A percentile compares a stretch with the other conserved stretches of the same genome.
These are phyloP conservation scores for Aurantiochytrium sp. DNA, from an alignment of 108 stramenopile genomes.

Conservation along the genomic window DNA sequence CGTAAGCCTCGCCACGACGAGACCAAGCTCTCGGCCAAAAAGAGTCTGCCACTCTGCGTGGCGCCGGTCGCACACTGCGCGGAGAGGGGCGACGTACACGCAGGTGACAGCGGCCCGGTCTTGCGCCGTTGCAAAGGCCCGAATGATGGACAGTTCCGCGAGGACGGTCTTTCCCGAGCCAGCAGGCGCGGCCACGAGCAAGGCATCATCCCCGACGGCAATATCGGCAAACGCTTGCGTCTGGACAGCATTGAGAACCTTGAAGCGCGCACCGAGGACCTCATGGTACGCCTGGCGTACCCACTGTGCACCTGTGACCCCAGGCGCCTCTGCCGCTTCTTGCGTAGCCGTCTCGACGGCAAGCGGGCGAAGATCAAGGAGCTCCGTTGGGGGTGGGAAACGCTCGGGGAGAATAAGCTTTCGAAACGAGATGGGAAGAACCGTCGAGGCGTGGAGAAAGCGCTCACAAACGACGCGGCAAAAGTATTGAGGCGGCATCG, in stretches of 20 bases:
- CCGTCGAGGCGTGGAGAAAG: constrained; percentile 84
- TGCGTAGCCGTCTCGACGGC: constrained; percentile 71
- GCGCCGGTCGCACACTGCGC: background rate
- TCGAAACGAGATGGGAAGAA: constrained; percentile 86
- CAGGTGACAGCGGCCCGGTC: constrained; percentile 62
- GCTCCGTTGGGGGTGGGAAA: constrained; percentile 86
- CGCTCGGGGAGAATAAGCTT: constrained; percentile 90
- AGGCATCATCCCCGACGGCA: constrained; percentile 78
- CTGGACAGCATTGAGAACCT: constrained; percentile 92
- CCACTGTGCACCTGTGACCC: background rate
- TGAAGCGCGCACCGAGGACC: constrained; percentile 38
- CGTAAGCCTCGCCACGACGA: constrained; percentile 61
- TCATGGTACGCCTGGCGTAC: background rate
- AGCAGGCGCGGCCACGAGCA: constrained; percentile 85
- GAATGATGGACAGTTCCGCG: constrained; percentile 87
- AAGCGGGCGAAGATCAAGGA: constrained; percentile 90
- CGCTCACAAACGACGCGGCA: constrained; percentile 84
- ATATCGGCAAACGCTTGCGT: constrained; percentile 91
- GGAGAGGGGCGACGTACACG: constrained; percentile 80
- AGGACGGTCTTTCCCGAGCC: constrained; percentile 83
- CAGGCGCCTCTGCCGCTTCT: constrained; percentile 40
- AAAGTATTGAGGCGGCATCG: constrained; percentile 92
- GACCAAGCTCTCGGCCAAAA: constrained; percentile 67
- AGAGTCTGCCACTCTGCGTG: constrained; percentile 72
- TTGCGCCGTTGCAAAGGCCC: constrained; percentile 55